Percentiles rank a stretch among this genome's conserved stretches.
phyloP scores from a whole-genome alignment of 163 green algal species.

The Scenedesmus sp. region DNA sequence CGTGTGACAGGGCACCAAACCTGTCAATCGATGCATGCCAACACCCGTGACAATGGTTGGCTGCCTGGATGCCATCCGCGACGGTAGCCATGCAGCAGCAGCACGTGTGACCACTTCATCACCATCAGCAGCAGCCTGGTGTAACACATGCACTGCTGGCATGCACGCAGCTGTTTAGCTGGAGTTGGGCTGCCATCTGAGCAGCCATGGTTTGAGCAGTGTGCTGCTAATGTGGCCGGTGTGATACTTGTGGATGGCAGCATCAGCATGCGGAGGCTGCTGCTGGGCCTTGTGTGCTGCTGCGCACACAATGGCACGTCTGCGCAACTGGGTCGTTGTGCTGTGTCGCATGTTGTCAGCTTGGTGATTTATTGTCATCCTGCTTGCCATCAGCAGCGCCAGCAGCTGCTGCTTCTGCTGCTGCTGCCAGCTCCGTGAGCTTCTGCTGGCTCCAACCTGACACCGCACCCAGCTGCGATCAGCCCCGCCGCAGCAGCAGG shows the following conservation, averaged over 20 bases:
- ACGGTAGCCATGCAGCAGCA: neutral
- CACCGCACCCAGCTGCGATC: constrained; percentile 28
- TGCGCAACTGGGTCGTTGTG: neutral
- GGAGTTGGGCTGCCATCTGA: neutral
- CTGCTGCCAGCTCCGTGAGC: constrained; percentile 10
- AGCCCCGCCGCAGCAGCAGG: neutral
- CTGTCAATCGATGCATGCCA: neutral
- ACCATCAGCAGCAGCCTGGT: neutral
- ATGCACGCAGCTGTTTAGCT: neutral
- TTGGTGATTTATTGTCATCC: neutral
- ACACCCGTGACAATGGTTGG: neutral
- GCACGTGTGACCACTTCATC: neutral
- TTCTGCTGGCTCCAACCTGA: constrained; percentile 46
- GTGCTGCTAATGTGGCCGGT: neutral
- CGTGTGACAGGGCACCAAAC: neutral
- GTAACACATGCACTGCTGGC: too few relatives aligned
- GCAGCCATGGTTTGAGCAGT: too few relatives aligned
- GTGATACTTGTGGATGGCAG: too few relatives aligned
- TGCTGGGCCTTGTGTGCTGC: neutral
- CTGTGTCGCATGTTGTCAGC: neutral
- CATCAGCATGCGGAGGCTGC: too few relatives aligned
- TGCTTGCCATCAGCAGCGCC: neutral
- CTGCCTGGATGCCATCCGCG: neutral
- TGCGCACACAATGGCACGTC: neutral
- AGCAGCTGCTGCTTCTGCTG: constrained; percentile 6